phyloP scores from a whole-genome alignment of 768 basidiomycete species.

The Tylopilus balloui region DNA sequence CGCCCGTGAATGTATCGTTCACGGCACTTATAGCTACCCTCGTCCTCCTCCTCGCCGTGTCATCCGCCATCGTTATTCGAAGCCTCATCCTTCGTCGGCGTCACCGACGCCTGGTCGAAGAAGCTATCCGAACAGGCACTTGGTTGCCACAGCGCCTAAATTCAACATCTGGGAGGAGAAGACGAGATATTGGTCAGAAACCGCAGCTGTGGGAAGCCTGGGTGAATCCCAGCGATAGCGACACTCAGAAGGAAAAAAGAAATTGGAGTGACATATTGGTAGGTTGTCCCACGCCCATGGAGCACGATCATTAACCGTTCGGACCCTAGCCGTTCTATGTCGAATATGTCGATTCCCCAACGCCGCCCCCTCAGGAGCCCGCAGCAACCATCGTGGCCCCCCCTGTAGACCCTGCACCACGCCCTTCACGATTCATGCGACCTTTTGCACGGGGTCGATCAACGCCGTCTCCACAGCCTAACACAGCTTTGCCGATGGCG shows the following conservation, averaged over 20 bases:
- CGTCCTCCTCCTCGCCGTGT: conserved; percentile 62
- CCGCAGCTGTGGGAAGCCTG: conserved; percentile 30
- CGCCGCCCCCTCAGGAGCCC: conserved; percentile 6
- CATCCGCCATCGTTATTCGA: conserved; percentile 60
- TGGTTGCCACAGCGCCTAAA: conserved; percentile 40
- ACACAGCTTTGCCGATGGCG: not conserved
- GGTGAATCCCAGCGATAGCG: conserved; percentile 16
- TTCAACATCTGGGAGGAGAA: conserved; percentile 13
- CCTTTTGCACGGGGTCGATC: conserved; percentile 16
- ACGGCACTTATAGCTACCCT: conserved; percentile 58
- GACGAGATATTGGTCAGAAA: conserved; percentile 30
- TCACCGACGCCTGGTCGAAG: conserved; percentile 53
- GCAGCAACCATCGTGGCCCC: not conserved
- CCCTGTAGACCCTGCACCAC: conserved; percentile 4
- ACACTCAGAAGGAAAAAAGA: conserved; percentile 16
- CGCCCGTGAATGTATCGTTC: conserved; percentile 21
- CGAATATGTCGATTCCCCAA: conserved; percentile 13
- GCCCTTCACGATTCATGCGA: conserved; percentile 12
- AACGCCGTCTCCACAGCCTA: conserved; percentile 13
- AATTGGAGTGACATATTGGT: conserved; percentile 31
- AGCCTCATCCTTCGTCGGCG: conserved; percentile 62
- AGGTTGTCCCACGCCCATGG: not conserved
- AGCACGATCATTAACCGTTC: not conserved
- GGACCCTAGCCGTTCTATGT: conserved; percentile 24
- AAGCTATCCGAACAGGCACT: conserved; percentile 62